Evolutionary conservation across 306 rosid genomes (phyloP).

Genomic region (Lotus japonicus): DNA sequence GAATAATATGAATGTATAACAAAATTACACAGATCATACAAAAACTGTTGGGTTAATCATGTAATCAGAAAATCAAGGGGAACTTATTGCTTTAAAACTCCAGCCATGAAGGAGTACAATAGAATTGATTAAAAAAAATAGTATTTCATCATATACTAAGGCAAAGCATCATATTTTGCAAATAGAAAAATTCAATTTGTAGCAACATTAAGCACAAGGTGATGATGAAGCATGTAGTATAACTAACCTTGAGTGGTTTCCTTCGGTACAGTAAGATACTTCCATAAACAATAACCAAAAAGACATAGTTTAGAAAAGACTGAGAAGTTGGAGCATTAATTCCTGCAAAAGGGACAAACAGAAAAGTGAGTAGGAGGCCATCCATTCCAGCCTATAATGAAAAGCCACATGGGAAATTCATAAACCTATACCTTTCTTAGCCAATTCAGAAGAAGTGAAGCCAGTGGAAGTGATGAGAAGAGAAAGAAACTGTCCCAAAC

Average conservation of each 20-base stretch:
- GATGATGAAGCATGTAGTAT: constrained; percentile 1
- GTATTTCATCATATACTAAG: neutral
- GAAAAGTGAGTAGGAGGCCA: no score
- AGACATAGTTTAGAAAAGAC: constrained; percentile 77
- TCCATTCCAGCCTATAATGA: no score
- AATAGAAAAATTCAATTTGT: neutral
- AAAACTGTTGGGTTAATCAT: neutral
- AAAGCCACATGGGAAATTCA: no score
- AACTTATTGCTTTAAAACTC: no score
- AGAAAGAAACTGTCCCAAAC: constrained; percentile 89
- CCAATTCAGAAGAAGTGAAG: constrained; percentile 75
- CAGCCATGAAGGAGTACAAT: no score
- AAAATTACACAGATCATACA: neutral
- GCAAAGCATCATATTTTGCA: neutral
- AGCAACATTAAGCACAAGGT: neutral
- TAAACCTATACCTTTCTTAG: no score
- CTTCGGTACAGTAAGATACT: constrained; percentile 42
- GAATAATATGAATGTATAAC: neutral
- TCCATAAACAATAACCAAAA: constrained; percentile 73
- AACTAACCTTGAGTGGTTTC: constrained; percentile 70
- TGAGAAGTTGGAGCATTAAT: constrained; percentile 86
- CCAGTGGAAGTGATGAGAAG: constrained; percentile 87
- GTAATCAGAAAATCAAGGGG: neutral
- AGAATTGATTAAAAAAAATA: neutral
- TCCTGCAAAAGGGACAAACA: constrained; percentile 38